These are phyloP conservation scores for Citrus cavaleriei DNA, from an alignment of 345 rosid genomes.

Conservation along the genomic window DNA sequence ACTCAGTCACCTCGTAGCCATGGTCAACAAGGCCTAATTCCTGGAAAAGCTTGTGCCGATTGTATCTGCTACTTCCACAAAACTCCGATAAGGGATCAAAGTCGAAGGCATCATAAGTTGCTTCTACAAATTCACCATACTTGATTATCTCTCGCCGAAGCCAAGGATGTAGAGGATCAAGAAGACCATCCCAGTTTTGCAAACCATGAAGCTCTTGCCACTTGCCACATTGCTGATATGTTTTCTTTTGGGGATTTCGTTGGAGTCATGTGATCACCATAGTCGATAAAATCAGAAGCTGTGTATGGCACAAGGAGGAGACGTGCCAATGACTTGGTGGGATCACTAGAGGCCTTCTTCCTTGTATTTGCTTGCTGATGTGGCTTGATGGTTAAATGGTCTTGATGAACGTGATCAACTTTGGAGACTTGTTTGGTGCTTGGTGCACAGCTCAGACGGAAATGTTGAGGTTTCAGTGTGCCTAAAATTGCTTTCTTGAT, in stretches of 20 bases:
- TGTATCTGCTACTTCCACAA: constrained; percentile 39
- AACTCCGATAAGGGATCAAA: constrained; percentile 39
- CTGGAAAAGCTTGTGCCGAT: constrained; percentile 22
- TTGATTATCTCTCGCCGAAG: constrained; percentile 41
- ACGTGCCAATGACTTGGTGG: constrained; percentile 33
- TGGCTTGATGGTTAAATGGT: constrained; percentile 2
- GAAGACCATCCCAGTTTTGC: constrained; percentile 43
- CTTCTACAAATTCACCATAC: constrained; percentile 44
- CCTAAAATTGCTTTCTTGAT: constrained; percentile 22
- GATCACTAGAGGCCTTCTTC: constrained; percentile 19
- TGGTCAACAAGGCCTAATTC: constrained; percentile 19
- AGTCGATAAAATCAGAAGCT: constrained; percentile 48
- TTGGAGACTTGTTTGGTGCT: constrained; percentile 27
- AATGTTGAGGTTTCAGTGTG: constrained; percentile 17
- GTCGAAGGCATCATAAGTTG: constrained; percentile 42
- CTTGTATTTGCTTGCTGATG: constrained; percentile 12
- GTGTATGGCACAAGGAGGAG: constrained; percentile 41
- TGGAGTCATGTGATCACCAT: constrained; percentile 58
- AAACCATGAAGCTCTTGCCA: constrained; percentile 52
- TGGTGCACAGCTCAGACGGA: constrained; percentile 23
- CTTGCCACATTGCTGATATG: constrained; percentile 42
- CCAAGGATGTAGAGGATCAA: constrained; percentile 53
- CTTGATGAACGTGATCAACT: constrained; percentile 6
- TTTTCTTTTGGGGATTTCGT: constrained; percentile 50
- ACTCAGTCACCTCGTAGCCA: constrained; percentile 33